A percentile compares a stretch with the other conserved stretches of the same genome.
phyloP scores from a whole-genome alignment of 306 rosid genomes.

The Castanospermum australe region DNA sequence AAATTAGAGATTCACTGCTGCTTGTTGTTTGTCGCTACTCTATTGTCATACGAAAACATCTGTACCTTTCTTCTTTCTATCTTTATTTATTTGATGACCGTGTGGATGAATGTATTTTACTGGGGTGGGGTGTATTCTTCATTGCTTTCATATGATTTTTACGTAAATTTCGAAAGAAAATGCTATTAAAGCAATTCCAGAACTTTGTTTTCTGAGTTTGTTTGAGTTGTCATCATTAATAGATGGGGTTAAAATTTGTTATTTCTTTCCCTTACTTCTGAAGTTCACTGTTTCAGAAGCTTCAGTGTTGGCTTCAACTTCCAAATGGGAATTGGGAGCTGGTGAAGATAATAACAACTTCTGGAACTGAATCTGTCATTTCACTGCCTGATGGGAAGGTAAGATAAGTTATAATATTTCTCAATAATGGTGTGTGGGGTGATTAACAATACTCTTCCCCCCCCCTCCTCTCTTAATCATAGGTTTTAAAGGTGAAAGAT shows the following conservation, averaged over 20 bases:
- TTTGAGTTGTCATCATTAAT: slow-evolving; percentile 18
- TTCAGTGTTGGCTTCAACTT: slow-evolving; percentile 90
- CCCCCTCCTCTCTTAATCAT: not conserved
- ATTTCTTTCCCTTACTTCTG: slow-evolving; percentile 19
- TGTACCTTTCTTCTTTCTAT: slow-evolving; percentile 1
- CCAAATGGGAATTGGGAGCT: slow-evolving; percentile 88
- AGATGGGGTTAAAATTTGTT: slow-evolving; percentile 3
- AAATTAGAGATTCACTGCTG: not conserved
- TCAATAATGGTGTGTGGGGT: not conserved
- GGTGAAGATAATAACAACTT: slow-evolving; percentile 63
- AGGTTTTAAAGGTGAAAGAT: slow-evolving; percentile 77
- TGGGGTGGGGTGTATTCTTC: not conserved
- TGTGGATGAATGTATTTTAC: not conserved
- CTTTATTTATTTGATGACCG: not conserved
- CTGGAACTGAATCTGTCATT: slow-evolving; percentile 71
- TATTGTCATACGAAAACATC: not conserved
- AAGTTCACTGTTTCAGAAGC: slow-evolving; percentile 65
- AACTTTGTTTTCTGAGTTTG: not conserved
- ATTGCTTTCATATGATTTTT: not conserved
- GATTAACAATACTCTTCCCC: slow-evolving; percentile 10
- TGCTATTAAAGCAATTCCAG: not conserved
- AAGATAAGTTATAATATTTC: slow-evolving; percentile 31
- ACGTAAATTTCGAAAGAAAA: not conserved
- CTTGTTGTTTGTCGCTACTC: not conserved
- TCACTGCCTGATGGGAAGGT: slow-evolving; percentile 80